These are phyloP conservation scores for Pichia gijzeniarum DNA, from an alignment of 805 yeast species.

Conservation along the genomic window DNA sequence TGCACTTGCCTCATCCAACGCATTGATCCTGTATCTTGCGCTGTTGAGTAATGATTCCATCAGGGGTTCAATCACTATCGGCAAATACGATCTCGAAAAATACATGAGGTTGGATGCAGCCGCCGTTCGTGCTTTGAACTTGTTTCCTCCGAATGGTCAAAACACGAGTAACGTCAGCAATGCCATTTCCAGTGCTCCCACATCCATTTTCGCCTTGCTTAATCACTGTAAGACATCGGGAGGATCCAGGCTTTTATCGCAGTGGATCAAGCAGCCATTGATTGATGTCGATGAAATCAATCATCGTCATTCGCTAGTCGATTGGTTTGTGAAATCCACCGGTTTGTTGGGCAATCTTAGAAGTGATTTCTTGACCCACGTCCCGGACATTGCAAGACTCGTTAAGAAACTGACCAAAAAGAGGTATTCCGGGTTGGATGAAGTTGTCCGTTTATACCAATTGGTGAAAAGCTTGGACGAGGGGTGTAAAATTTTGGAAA, in stretches of 20 bases:
- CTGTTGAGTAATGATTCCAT: constrained; percentile 51
- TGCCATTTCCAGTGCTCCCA: constrained; percentile 36
- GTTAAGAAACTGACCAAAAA: constrained; percentile 53
- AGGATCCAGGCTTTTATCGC: constrained; percentile 83
- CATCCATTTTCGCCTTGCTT: constrained; percentile 72
- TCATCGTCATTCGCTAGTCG: constrained; percentile 72
- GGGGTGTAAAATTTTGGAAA: constrained; percentile 45
- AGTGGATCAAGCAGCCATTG: constrained; percentile 95
- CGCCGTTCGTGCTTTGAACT: constrained; percentile 79
- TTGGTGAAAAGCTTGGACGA: constrained; percentile 67
- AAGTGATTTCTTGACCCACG: constrained; percentile 57
- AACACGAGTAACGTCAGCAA: constrained; percentile 14
- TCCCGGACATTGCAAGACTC: constrained; percentile 79
- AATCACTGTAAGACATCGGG: constrained; percentile 85
- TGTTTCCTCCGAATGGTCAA: constrained; percentile 48
- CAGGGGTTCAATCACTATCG: constrained; percentile 49
- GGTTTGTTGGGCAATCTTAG: constrained; percentile 59
- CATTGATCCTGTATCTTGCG: constrained; percentile 63
- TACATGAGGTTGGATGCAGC: constrained; percentile 89
- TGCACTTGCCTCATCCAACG: constrained; percentile 60
- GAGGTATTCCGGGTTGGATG: constrained; percentile 56
- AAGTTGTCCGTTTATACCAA: constrained; percentile 84
- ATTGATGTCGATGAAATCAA: constrained; percentile 54
- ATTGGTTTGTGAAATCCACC: constrained; percentile 61
- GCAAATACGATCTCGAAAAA: constrained; percentile 64